Conservation (phyloP, 2,329 filamentous ascomycete species). For the Pseudocercospora pini-densiflorae region DNA sequence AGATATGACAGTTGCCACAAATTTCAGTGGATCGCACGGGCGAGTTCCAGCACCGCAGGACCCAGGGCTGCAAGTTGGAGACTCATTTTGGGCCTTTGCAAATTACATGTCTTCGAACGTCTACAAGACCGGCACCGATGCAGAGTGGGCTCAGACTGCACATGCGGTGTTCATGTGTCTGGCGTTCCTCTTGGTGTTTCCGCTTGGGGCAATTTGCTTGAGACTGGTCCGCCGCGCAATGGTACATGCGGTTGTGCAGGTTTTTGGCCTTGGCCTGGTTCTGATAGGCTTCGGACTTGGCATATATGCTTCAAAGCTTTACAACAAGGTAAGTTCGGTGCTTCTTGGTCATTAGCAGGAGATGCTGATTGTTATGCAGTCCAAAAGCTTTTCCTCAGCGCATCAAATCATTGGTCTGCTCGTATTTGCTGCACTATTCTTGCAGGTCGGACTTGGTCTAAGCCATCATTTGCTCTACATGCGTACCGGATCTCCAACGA, state of each 20-base stretch:
- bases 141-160: constrained; percentile 26
- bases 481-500: constrained; percentile 40
- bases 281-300: constrained; percentile 47
- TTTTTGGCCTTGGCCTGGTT: constrained; percentile 44
- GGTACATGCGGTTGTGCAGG: constrained; percentile 48
- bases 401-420: constrained; percentile 56
- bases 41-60: constrained; percentile 43
- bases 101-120: constrained; percentile 34
- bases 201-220: constrained; percentile 42
- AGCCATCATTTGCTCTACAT: constrained; percentile 45
- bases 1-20: constrained; percentile 46
- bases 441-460: constrained; percentile 46
- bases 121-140: constrained; percentile 30
- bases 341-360: not conserved
- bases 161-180: constrained; percentile 43
- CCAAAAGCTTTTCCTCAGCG: constrained; percentile 47
- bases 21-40: constrained; percentile 33
- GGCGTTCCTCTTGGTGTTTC: constrained; percentile 44
- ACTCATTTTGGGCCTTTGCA: constrained; percentile 31
- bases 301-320: constrained; percentile 46
- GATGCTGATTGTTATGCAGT: constrained; percentile 35
- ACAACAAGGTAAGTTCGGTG: constrained; percentile 44
- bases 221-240: constrained; percentile 46
- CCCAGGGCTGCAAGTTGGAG: constrained; percentile 27
- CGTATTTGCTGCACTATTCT: constrained; percentile 39